Evolutionary conservation across 148 eudicot species (phyloP).

Genomic region (Tetragonia tetragonoides): DNA sequence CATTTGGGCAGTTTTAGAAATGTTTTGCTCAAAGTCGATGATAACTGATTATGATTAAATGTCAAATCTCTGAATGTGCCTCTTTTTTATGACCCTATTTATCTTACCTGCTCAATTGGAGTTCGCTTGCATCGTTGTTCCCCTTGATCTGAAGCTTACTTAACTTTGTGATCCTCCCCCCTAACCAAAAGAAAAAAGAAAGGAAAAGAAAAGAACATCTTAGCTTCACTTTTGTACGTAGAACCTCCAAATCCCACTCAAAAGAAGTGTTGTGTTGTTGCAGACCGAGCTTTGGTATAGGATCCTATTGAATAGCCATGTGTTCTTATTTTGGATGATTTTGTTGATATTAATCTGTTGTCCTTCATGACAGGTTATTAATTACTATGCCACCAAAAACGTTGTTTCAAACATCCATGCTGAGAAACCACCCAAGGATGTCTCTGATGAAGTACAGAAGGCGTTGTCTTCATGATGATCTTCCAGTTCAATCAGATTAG

Average conservation of each 20-base stretch:
- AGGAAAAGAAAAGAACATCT: neutral
- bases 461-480: constrained; percentile 32
- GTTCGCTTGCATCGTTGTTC: neutral
- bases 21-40: neutral
- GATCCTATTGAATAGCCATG: too few relatives aligned
- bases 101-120: neutral
- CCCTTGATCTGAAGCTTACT: neutral
- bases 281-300: neutral
- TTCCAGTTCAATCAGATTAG: neutral
- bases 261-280: neutral
- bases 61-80: neutral
- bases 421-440: constrained; percentile 51
- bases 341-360: neutral
- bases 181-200: neutral
- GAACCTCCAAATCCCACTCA: neutral
- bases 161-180: too few relatives aligned
- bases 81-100: neutral
- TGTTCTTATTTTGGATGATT: too few relatives aligned
- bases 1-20: neutral
- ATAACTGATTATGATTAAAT: neutral
- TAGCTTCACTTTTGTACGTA: neutral
- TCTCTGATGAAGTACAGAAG: constrained; percentile 43
- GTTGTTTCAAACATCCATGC: constrained; percentile 72
- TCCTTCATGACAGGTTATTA: constrained; percentile 41
- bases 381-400: constrained; percentile 64